Percentiles rank a stretch among this genome's conserved stretches.
These are phyloP conservation scores for Cyclocybe aegerita DNA, from an alignment of 768 basidiomycete genomes.

Conservation along the genomic window DNA sequence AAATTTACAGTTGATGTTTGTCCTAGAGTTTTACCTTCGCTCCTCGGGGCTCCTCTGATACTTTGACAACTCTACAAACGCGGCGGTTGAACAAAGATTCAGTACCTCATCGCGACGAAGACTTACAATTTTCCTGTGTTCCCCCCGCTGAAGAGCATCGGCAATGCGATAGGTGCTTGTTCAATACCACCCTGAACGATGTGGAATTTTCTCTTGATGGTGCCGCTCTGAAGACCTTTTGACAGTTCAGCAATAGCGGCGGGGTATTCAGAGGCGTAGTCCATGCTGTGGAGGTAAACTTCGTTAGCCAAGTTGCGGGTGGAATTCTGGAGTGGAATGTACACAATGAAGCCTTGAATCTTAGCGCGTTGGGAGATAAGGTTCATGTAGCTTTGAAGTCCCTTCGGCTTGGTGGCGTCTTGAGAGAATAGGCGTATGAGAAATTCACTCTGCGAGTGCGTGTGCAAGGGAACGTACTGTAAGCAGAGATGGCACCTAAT, in stretches of 20 bases:
- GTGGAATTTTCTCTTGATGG: conserved; percentile 81
- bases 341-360: conserved; percentile 86
- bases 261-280: conserved; percentile 64
- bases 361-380: conserved; percentile 78
- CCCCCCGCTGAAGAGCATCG: conserved; percentile 69
- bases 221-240: conserved; percentile 58
- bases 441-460: not conserved
- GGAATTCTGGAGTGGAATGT: conserved; percentile 18
- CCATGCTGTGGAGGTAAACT: conserved; percentile 48
- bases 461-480: conserved; percentile 48
- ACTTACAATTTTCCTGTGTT: conserved; percentile 78
- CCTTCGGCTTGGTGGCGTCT: conserved; percentile 63
- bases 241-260: conserved; percentile 59
- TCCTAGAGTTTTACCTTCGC: conserved; percentile 31
- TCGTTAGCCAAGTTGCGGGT: not conserved
- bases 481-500: conserved; percentile 80
- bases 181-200: conserved; percentile 71
- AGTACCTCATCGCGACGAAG: not conserved
- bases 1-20: not conserved
- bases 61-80: conserved; percentile 52
- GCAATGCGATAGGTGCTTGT: conserved; percentile 68
- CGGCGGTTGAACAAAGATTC: conserved; percentile 3
- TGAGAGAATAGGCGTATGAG: not conserved
- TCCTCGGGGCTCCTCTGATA: conserved; percentile 40
- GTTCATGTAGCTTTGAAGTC: conserved; percentile 63